Evolutionary conservation across 2,329 filamentous ascomycete species (phyloP), one percentile per base, ranked within the genome.

Genomic region (Fusarium sp.): DNA sequence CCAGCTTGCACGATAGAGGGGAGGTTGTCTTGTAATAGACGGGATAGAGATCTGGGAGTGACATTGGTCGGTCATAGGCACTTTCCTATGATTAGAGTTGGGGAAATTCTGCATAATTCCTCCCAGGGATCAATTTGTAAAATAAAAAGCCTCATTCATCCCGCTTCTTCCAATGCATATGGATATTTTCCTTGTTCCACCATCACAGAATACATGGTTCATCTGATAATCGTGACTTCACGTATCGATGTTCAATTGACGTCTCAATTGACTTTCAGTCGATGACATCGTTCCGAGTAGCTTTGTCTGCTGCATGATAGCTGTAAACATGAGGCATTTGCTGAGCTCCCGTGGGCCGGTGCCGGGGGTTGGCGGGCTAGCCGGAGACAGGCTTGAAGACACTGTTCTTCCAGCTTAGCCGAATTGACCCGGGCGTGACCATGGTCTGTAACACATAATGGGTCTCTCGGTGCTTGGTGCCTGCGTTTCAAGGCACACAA

Each of bases 121-220:
- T 79, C 76, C 74, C 75, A 72, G 79, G 79, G 80, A 82, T 75
- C 75, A 77, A 81, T 78, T 81, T 83, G 82, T 83, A 83, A 83
- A 83, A 82, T 83, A 82, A 83, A 82, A 83, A 82, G 79, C 79
- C 80, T 82, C 81, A 81, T 81, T 81, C 79, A 80, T 81, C 81
- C 80, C 79, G 78, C 73, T 80, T 80, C 78, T 80, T 80, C 77
- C 77, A 77, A 73, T 77, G 67, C 68, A 79, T 66, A 75, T 78
- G 79, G 76, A 78, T 66, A 44, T 77, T 77, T 81, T 77, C 73
- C 69, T 78, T 79, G 72, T 78, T 72, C 66, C 66, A 62, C 38
- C 33, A 61, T 49, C 44, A 57, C 37, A 32, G 47, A 53, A 52
- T 47, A 44, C 11, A 60, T 56, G 53, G 38, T 56, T 65, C 42